These are phyloP conservation scores for Trapa bicornis DNA, from an alignment of 345 rosid genomes.

Conservation along the genomic window DNA sequence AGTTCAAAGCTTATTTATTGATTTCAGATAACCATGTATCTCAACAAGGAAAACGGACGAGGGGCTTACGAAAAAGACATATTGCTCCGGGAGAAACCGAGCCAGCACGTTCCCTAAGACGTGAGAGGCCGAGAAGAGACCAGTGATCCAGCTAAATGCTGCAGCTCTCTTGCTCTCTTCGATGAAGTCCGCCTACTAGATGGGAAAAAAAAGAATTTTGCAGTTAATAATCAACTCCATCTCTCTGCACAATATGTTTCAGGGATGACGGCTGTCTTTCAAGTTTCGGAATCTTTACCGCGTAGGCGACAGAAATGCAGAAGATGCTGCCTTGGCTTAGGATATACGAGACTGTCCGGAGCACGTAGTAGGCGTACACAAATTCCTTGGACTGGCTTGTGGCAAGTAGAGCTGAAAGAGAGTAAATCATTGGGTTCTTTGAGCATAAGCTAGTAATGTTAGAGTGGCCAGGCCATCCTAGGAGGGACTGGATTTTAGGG, in stretches of 20 bases:
- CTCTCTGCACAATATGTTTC: background rate
- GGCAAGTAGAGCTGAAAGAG: slow-evolving; percentile 34
- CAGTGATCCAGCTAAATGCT: slow-evolving; percentile 48
- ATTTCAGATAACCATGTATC: no score
- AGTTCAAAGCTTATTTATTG: no score
- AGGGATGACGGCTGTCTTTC: background rate
- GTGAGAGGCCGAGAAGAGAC: slow-evolving; percentile 42
- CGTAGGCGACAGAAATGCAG: slow-evolving; percentile 44
- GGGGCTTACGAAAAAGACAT: slow-evolving; percentile 27
- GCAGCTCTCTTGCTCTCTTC: slow-evolving; percentile 30
- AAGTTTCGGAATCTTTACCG: slow-evolving; percentile 17
- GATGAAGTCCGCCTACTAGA: slow-evolving; percentile 37
- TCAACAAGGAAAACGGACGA: no score
- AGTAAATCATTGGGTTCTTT: background rate
- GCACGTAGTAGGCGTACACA: slow-evolving; percentile 40
- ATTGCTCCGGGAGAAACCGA: slow-evolving; percentile 39
- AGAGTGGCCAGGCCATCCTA: no score
- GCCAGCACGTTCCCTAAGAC: slow-evolving; percentile 37
- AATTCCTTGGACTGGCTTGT: slow-evolving; percentile 24
- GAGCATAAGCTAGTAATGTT: background rate
- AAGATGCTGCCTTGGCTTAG: slow-evolving; percentile 49
- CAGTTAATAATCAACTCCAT: background rate
- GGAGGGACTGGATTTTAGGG: no score
- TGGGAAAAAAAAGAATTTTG: slow-evolving; percentile 3
- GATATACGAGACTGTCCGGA: slow-evolving; percentile 40